Percentiles rank a stretch among this genome's conserved stretches.
These are phyloP conservation scores for Yarrowia sp. DNA, from an alignment of 805 yeast genomes.

Conservation along the genomic window DNA sequence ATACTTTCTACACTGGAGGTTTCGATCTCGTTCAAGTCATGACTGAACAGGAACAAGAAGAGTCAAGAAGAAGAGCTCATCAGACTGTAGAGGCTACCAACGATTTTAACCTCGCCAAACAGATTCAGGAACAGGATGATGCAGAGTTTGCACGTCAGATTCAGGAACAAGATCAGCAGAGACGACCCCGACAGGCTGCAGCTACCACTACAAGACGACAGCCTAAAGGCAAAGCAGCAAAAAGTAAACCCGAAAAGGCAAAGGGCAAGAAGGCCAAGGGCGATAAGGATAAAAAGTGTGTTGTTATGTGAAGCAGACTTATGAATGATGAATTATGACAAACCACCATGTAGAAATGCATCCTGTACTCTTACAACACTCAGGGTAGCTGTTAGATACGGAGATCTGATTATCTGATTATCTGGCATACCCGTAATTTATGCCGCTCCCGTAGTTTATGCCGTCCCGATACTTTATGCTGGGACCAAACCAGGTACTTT, in stretches of 20 bases:
- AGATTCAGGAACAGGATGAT: conserved; percentile 39
- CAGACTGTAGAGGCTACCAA: conserved; percentile 29
- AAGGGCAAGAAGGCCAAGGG: background rate
- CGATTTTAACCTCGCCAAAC: conserved; percentile 38
- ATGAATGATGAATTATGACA: background rate
- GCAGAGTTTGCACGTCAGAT: conserved; percentile 31
- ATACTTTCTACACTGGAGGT: conserved; percentile 63
- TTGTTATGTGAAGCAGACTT: conserved; percentile 11
- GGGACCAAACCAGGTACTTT: no score
- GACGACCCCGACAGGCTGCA: background rate
- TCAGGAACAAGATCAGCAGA: conserved; percentile 19
- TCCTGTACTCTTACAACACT: no score
- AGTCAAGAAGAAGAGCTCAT: background rate
- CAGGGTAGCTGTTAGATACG: no score
- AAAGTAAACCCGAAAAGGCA: conserved; percentile 1
- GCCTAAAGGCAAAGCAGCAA: conserved; percentile 8
- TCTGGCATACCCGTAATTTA: no score
- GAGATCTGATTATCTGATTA: no score
- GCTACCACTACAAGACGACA: background rate
- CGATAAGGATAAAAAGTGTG: conserved; percentile 29
- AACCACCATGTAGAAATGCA: no score
- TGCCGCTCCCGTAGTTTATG: no score
- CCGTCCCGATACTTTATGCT: no score
- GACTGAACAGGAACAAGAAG: conserved; percentile 4
- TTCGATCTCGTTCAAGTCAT: conserved; percentile 40